Base-by-base conservation (phyloP, 2,329 filamentous ascomycete species). In the Talaromyces albobiverticillius region DNA sequence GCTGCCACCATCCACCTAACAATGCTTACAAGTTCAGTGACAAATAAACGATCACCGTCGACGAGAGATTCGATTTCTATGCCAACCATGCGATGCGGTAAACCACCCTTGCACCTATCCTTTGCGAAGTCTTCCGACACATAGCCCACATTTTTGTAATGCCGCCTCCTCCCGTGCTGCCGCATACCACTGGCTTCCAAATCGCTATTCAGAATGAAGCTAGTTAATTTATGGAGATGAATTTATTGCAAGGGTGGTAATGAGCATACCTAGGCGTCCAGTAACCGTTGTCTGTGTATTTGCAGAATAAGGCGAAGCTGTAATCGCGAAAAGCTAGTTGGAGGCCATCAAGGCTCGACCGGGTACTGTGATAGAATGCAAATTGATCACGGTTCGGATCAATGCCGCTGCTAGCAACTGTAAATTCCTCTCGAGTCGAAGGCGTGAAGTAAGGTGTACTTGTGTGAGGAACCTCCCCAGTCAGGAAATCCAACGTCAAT, bases 361-460 rank as follows among this genome's bases (percentile, higher is more conserved):
- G 22, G 13, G 18, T 23, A 45, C 20, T 13, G 22, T 25, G 41
- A 25, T 45, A 22, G 22, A 22, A 25, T 45, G 10, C 22, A 45
- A 45, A 45, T 26, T 26, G 3, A 45, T 45, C 41, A 26, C 41
- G 13, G 20, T 16, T 25, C 22, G 22, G 41, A 20, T 45, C 41
- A 26, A 26, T 45, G 22, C 41, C 41, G 26, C 22, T 45, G 22
- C 23, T 45, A 45, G 41, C 41, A 45, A 45, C 41, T 45, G 41
- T 45, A 45, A 25, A 45, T 45, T 45, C 16, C 41, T 45, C 41
- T 45, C 8, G 41, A 45, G 41, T 45, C 41, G 41, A 45, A 4
- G 41, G 41, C 22, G 41, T 45, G 22, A 45, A 25, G 22, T 45
- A 45, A 29, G 41, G 41, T 45, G 22, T 45, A 45, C 41, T 45